Percentiles rank a stretch among this genome's conserved stretches.
These are phyloP conservation scores for Naganishia sp. DNA, from an alignment of 1,284 basidiomycete species.

Conservation along the genomic window DNA sequence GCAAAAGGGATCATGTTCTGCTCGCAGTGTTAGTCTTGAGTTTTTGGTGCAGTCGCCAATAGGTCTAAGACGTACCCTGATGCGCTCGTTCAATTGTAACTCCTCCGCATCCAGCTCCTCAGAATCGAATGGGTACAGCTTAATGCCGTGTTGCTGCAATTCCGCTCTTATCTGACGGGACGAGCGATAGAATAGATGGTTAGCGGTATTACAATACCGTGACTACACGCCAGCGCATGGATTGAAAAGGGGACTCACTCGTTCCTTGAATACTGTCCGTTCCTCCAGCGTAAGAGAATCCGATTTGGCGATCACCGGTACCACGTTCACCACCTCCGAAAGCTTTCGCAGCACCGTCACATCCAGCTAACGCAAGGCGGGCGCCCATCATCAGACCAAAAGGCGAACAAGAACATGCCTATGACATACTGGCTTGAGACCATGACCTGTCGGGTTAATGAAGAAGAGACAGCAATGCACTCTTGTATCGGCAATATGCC, in stretches of 20 bases:
- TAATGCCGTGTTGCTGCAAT: conserved; percentile 88
- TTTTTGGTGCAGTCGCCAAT: background rate
- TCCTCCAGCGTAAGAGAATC: conserved; percentile 94
- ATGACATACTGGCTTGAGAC: conserved; percentile 65
- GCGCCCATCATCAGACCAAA: background rate
- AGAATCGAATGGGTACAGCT: conserved; percentile 93
- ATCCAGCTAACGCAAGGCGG: conserved; percentile 64
- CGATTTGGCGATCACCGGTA: conserved; percentile 98
- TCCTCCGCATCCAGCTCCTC: conserved; percentile 90
- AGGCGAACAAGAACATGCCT: background rate
- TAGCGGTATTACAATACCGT: background rate
- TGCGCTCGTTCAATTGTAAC: conserved; percentile 82
- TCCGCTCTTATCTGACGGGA: conserved; percentile 81
- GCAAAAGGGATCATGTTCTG: conserved; percentile 95
- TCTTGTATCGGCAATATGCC: conserved; percentile 95
- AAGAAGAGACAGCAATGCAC: conserved; percentile 99
- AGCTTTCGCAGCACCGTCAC: conserved; percentile 99
- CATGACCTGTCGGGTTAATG: conserved; percentile 95
- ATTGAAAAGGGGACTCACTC: conserved; percentile 58
- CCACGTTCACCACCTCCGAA: conserved; percentile 96
- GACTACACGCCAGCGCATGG: background rate
- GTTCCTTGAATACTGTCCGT: conserved; percentile 86
- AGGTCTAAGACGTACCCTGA: conserved; percentile 65
- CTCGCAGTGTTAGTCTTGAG: background rate
- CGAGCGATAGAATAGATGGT: background rate